phyloP scores from a whole-genome alignment of 2,329 filamentous ascomycete species.

The Periconia macrospinosa region DNA sequence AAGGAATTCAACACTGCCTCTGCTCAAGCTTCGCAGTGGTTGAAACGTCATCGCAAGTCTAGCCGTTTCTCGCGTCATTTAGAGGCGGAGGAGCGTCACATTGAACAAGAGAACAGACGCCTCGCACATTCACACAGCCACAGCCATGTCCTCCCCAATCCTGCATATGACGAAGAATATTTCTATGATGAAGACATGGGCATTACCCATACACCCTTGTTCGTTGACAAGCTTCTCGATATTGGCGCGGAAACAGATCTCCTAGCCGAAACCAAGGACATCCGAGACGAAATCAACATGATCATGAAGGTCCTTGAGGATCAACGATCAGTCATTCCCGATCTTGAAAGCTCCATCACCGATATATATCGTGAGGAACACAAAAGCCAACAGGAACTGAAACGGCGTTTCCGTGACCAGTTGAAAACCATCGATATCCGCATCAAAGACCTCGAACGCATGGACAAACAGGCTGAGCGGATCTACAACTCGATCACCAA shows the following conservation, averaged over 20 bases:
- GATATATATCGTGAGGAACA: constrained; percentile 42
- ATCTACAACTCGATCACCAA: constrained; percentile 64
- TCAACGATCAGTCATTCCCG: constrained; percentile 51
- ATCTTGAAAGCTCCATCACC: constrained; percentile 50
- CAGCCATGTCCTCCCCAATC: constrained; percentile 25
- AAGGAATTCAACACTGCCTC: constrained; percentile 63
- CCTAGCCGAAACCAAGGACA: constrained; percentile 67
- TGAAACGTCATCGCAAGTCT: constrained; percentile 52
- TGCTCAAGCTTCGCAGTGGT: constrained; percentile 58
- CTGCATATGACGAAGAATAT: constrained; percentile 27
- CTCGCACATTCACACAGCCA: constrained; percentile 30
- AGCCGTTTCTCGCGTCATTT: constrained; percentile 41
- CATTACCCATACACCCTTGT: constrained; percentile 40
- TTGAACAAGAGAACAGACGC: constrained; percentile 34
- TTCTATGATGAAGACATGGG: constrained; percentile 35
- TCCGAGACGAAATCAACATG: constrained; percentile 68
- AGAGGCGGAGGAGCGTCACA: constrained; percentile 36
- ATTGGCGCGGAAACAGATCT: constrained; percentile 64
- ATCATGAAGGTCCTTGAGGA: constrained; percentile 57
- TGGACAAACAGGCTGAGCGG: constrained; percentile 64
- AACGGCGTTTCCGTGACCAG: constrained; percentile 60
- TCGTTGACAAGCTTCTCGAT: constrained; percentile 60
- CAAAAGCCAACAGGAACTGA: constrained; percentile 50
- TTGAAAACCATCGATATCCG: constrained; percentile 60
- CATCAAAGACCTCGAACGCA: constrained; percentile 62